Base-by-base conservation (phyloP, 73 alveolate species). In the Halteria grandinella region DNA sequence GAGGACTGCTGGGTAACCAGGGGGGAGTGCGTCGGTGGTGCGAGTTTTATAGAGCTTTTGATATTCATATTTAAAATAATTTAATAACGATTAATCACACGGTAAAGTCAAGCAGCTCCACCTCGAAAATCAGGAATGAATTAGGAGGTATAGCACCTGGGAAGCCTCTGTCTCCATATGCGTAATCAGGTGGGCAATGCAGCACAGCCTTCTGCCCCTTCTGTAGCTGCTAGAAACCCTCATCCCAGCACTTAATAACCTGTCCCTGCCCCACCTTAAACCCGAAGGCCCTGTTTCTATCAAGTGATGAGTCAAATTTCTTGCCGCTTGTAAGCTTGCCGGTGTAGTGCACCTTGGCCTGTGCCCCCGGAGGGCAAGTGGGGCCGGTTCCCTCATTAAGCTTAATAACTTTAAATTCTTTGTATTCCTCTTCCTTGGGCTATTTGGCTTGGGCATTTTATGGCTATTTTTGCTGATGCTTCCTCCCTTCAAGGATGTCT, bases 191-290 rank as follows among this genome's bases (percentile, higher is more conserved):
- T 31, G 97, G 87, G 48, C 96, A 77, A 31, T 91, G 89, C 43
- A 96, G 59, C 57, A 72, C 77, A 28, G 95, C 95, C 60, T 85
- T 95, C 84, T 96, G 98, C 18, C 99, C 98, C 6, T 69, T 59
- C 58, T 71, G 86, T 98, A 96, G 92, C 59, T 90, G 78, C 24
- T 89, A 93, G 41, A 94, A 96, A 34, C 98, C 98, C 55, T 86
- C 89, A 71, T 96, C 99, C 99, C 99, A 96, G 15, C 99, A 98
- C 87, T 90, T 94, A 78, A 94, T 96, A 28, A 94, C 98, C 69
- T 90, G 90, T 1, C 97, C 97, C 15, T 66, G 86, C 32, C 99
- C 98, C 28, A 94, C 86, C 17, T 72, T 87, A 73, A 96, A 96
- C 31, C 54, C 54, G 71, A 81, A 70, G 18, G 91, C 85, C 48